Base-by-base conservation (phyloP, 148 eudicot species). In the Amaranthus cruentus region DNA sequence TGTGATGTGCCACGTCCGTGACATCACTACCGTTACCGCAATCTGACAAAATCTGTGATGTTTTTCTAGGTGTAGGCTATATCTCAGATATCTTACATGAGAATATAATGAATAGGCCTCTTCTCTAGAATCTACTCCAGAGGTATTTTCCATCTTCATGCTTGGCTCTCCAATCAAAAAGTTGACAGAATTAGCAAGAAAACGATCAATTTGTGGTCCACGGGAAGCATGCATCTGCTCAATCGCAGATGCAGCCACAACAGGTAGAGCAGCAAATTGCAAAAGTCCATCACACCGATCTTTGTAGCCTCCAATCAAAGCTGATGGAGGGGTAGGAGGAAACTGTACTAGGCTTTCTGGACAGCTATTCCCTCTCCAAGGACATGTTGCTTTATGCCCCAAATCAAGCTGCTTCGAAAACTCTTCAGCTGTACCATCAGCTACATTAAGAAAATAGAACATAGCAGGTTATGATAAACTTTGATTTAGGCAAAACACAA, bases 261-360 rank as follows among this genome's bases (percentile, higher is more conserved):
- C 80, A 13, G 98, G 98, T 61, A 91, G 90, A 51, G 84, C 92
- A 48, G 85, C 83, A 75, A 95, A 95, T 84, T 91, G 98, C 67
- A 91, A 81, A 28, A 95, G 89, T 61, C 98, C 98, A 86, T 95
- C 97, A 74, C 98, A 95, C 58, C 98, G 90, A 81, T 95, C 98
- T 85, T 90, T 95, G 84, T 84, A 95, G 68, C 98, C 98, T 52
- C 97, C 98, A 82, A 89, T 81, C 54, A 94, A 86, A 73, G 98
- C 98, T 62, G 97, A 88, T 68, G 97, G 91, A 59, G 98, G 97
- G 71, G 98, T 84, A 72, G 98, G 97, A 73, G 98, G 98, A 78
- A 94, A 94, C 77, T 94, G 98, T 74, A 91, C 98, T 83, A 94
- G 84, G 80, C 98, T 94, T 79, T 94, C 98, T 55, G 91, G 91